Evolutionary conservation across 192 early-diverging fungal species (phyloP), one percentile per base, ranked within the genome.

Genomic region (Backusella psychrophila): DNA sequence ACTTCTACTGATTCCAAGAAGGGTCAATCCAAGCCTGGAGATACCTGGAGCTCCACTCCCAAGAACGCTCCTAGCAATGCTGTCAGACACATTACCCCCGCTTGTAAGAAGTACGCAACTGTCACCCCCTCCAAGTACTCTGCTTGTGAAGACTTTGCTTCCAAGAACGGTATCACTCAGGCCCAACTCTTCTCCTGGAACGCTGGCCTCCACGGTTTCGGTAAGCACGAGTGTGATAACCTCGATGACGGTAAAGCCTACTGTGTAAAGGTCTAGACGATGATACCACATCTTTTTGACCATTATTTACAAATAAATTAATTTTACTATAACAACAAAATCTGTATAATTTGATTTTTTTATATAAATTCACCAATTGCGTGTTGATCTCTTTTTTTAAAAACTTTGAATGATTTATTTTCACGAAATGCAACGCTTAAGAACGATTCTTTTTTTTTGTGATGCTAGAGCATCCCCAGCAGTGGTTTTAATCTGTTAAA

Each of bases 231-330:
- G 15, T 81, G 80, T 21, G 80, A 81, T 49, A 81, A 81, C 76
- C 71, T 81, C 35, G 80, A 81, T 35, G 73, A 68, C 26, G 80
- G 76, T 67, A 81, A 77, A 68, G 72, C 76, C 19, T 81, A 81
- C 69, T 81, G 80, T 73, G 73, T 81, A 49, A 71, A 49, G 19
- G 46, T 17, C 5, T 49, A 49, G 3, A 11, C 9, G 36, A 7
- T 38, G 36, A 38, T 11, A 38, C 36, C 9, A 38, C 36, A 38
- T 38, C 36, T 38, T 8, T 38, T 38, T 38, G 36, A 11, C 38
- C 38, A 39, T 39, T 39, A 39, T 39, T 39, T 11, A 39, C 38
- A 39, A 39, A 39, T 39, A 39, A 39, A 39, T 11, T 39, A 39
- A 11, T 39, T 39, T 39, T 3, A 39, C 15, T 44, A 44, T 5